Base-by-base conservation (phyloP, 805 yeast genomes). In the Saccharomycodes ludwigii region DNA sequence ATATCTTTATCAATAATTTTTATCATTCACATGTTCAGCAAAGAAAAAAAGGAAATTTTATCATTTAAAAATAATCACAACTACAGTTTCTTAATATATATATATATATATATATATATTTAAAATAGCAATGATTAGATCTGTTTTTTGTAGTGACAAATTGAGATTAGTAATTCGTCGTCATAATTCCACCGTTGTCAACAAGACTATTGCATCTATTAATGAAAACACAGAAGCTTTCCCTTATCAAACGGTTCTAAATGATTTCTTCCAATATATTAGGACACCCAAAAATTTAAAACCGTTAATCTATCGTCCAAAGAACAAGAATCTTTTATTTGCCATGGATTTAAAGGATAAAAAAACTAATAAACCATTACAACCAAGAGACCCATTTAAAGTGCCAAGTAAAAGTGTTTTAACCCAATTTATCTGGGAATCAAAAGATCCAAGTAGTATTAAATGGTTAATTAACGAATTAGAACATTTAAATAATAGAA, bases 341-440 rank as follows among this genome's bases (percentile, higher is more conserved):
- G 49, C 61, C 8, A 54, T 60, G 56, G 65, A 60, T 37, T 27
- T 59, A 21, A 58, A 58, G 46, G 63, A 62, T 38, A 54, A 56
- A 5, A 46, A 38, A 2, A 50, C 57, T 1, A 50, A 52, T 27
- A 36, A 43, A 16, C 55, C 56, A 31, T 35, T 59, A 11, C 44
- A 46, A 4, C 63, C 67, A 15, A 40, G 51, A 14, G 39, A 35
- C 1, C 52, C 62, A 15, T 53, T 59, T 27, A 37, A 32, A 12
- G 50, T 53, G 6, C 52, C 57, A 10, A 42, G 58, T 5, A 43
- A 40, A 16, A 24, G 31, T 14, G 46, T 48, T 4, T 35, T 59
- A 6, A 39, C 35, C 5, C 42, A 47, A 11, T 41, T 52, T 24
- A 46, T 59, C 21, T 32, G 40, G 14, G 28, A 46, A 4, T 39